Base-by-base conservation (phyloP, 148 eudicot genomes). In the Chenopodium album region DNA sequence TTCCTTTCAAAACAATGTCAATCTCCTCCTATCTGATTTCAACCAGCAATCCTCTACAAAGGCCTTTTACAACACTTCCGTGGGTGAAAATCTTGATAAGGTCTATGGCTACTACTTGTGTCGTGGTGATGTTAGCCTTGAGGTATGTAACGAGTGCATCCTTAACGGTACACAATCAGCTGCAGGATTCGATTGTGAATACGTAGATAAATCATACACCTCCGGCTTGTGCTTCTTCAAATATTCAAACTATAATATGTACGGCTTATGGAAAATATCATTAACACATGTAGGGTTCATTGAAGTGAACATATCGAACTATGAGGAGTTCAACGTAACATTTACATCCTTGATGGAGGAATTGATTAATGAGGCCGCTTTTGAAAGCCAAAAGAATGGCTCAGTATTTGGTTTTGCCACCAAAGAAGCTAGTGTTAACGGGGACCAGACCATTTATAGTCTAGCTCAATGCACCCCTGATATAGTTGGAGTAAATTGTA, bases 381-480 rank as follows among this genome's bases (percentile, higher is more conserved):
- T 54, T 10, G 64, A n/a, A 23, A 52, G 19, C 13, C 71, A 20
- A 26, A 70, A 19, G 10, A 37, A 11, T 10, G 59, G 59, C 59
- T 52, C 59, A 0, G 3, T 9, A 52, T 14, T 52, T 0, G 78
- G 78, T 2, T 78, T 83, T 70, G 76, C 82, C 3, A 79, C 79
- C 11, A 56, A 22, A 14, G 82, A 66, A 41, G 82, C 19, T 52
- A 52, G 73, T 52, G 81, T 78, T 54, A 47, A 82, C 50, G 41
- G 37, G 34, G 69, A 74, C 1, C 69, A 78, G 48, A 83, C 62
- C 37, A 34, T 34, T 34, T 73, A 83, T 64, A 78, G 41, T 4
- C 46, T 78, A 37, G 85, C 78, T 13, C 85, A 83, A n/a, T 83
- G 85, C 34, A 83, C 81, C 4, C 82, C 82, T n/a, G 85, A 83